A percentile compares a stretch with the other conserved stretches of the same genome.
Conservation (phyloP, 306 rosid genomes). For the Biancaea sappan region DNA sequence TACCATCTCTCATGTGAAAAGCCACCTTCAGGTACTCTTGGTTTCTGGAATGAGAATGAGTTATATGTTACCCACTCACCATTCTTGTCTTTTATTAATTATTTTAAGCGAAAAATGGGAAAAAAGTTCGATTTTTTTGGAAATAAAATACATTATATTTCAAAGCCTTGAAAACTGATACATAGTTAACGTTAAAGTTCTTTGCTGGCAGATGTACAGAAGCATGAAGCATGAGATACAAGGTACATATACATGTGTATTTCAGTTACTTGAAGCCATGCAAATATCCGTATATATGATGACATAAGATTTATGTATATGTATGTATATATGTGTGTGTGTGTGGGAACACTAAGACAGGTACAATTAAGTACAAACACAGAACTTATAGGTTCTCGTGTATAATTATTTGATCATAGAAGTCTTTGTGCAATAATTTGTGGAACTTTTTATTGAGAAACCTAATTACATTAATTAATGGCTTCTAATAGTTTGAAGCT, state of each 20-base stretch:
- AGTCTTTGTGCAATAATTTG: no score
- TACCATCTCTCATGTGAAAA: constrained; percentile 83
- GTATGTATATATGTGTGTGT: no score
- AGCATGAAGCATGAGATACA: constrained; percentile 71
- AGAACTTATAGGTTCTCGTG: no score
- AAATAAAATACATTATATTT: neutral
- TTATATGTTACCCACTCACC: neutral
- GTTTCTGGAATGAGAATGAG: neutral
- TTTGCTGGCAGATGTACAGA: constrained; percentile 80
- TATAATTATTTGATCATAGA: no score
- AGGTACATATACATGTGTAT: constrained; percentile 60
- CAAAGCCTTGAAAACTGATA: neutral
- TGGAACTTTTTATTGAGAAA: no score
- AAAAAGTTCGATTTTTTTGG: neutral
- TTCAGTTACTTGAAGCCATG: no score
- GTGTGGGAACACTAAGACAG: no score
- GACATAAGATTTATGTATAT: neutral
- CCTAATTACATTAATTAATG: no score
- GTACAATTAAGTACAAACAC: no score
- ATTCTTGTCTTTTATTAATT: neutral
- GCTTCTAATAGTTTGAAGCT: neutral
- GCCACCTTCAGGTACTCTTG: constrained; percentile 88
- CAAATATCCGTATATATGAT: neutral
- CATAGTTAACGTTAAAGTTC: constrained; percentile 36
- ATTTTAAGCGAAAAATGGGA: neutral